These are phyloP conservation scores for Pythium insidiosum DNA, from an alignment of 352 stramenopile species.

Conservation along the genomic window DNA sequence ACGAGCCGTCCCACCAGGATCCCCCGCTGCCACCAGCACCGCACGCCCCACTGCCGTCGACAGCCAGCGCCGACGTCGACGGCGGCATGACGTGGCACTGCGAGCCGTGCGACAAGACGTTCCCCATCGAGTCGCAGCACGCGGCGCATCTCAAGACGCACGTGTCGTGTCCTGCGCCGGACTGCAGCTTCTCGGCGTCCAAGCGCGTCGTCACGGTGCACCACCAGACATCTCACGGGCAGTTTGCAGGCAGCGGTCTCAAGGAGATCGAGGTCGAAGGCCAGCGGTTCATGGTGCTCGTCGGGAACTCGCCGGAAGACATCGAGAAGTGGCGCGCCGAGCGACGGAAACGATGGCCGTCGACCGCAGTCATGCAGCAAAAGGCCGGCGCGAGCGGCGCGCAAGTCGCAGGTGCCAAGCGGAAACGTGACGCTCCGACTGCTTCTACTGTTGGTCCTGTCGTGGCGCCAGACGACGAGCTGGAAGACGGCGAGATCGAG, in stretches of 20 bases:
- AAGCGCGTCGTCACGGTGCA: slow-evolving; percentile 73
- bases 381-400: slow-evolving; percentile 8
- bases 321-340: slow-evolving; percentile 76
- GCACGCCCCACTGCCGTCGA: not conserved
- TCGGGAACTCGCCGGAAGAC: slow-evolving; percentile 73
- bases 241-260: slow-evolving; percentile 56
- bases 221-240: slow-evolving; percentile 57
- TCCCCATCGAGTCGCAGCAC: slow-evolving; percentile 58
- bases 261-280: slow-evolving; percentile 82
- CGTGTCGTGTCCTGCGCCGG: slow-evolving; percentile 38
- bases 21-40: not conserved
- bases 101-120: slow-evolving; percentile 65
- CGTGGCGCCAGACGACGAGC: slow-evolving; percentile 17
- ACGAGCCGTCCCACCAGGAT: slow-evolving; percentile 2
- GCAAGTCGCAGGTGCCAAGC: slow-evolving; percentile 21
- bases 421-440: slow-evolving; percentile 39
- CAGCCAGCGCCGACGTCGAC: not conserved
- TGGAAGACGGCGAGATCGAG: slow-evolving; percentile 59
- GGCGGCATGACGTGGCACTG: slow-evolving; percentile 33
- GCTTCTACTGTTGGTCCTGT: too few relatives aligned
- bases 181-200: slow-evolving; percentile 62
- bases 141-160: slow-evolving; percentile 67
- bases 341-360: slow-evolving; percentile 60
- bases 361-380: slow-evolving; percentile 6
- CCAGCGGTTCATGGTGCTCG: slow-evolving; percentile 83